A percentile compares a stretch with the other conserved stretches of the same genome.
These are phyloP conservation scores for Beauveria australis DNA, from an alignment of 2,329 filamentous ascomycete genomes.

Conservation along the genomic window DNA sequence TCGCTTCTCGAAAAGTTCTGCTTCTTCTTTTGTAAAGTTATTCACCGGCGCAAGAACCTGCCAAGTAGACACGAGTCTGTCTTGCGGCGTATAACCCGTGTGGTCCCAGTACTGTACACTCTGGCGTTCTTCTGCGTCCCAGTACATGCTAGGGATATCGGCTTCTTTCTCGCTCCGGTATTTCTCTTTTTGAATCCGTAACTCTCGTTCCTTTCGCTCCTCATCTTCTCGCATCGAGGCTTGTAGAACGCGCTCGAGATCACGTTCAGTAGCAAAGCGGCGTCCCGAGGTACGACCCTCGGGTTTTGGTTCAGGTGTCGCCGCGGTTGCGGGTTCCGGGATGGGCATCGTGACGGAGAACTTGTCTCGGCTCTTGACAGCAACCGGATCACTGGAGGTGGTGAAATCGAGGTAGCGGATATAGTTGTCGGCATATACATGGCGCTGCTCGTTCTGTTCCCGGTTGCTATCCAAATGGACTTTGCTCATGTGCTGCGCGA, in stretches of 20 bases:
- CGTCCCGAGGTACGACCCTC: conserved; percentile 47
- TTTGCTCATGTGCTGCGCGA: conserved; percentile 36
- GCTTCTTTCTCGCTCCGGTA: conserved; percentile 72
- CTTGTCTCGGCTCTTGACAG: conserved; percentile 47
- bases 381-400: conserved; percentile 44
- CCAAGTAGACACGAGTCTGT: conserved; percentile 61
- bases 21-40: conserved; percentile 67
- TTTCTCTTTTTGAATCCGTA: conserved; percentile 56
- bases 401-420: conserved; percentile 47
- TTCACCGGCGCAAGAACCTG: conserved; percentile 64
- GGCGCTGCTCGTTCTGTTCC: conserved; percentile 31
- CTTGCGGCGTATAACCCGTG: conserved; percentile 55
- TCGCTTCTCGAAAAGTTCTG: conserved; percentile 61
- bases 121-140: conserved; percentile 50
- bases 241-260: conserved; percentile 63
- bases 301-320: conserved; percentile 45
- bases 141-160: conserved; percentile 61
- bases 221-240: conserved; percentile 65
- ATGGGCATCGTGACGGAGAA: conserved; percentile 34
- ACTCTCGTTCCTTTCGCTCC: conserved; percentile 60
- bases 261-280: conserved; percentile 62
- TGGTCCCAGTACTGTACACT: conserved; percentile 55
- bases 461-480: conserved; percentile 28
- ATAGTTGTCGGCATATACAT: conserved; percentile 40
- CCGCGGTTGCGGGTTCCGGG: conserved; percentile 25